Base-by-base conservation (phyloP, 306 rosid species). In the Prinsepia uniflora region DNA sequence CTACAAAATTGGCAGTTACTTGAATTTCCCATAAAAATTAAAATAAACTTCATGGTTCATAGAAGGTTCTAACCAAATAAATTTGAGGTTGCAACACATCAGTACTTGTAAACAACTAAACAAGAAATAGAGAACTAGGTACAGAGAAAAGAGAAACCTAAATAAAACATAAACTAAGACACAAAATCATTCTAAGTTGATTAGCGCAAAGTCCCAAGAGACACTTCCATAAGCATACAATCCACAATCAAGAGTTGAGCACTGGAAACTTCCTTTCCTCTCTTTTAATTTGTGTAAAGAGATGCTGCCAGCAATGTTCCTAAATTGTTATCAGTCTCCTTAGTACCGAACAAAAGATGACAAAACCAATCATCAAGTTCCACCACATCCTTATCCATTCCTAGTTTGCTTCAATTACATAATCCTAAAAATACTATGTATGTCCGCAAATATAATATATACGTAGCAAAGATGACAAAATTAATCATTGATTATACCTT, bases 401-500 rank as follows among this genome's bases (percentile, higher is more conserved):
- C 18, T 49, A 30, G 36, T 49, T 49, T n/a, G 58, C 40, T 68
- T 68, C 39, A 69, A 42, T 54, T 17, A 15, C 42, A 20, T 42
- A 54, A 54, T 41, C 15, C 53, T 69, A n/a, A 9, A 67, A 20
- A 10, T 34, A 47, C n/a, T 36, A 54, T 41, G 7, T 30, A 53
- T 40, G 40, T 57, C 12, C 39, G 18, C 45, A 18, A 0, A 41
- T 42, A 54, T 54, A 10, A 9, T 18, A 41, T 42, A 20, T 22
- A 10, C 8, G 50, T 20, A 55, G 42, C 20, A 3, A 9, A 54
- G 52, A 52, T 68, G 10, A 53, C 49, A 4, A 52, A 39, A 17
- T 40, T 52, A 52, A 19, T 39, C 72, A 40, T 53, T 43, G 40
- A 39, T 42, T 49, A 58, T 84, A 89, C 99, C 99, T 91, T 79